Percentiles rank a stretch among this genome's conserved stretches.
Conservation (phyloP, 192 early-diverging fungal genomes). For the Backusella psychrophila region DNA sequence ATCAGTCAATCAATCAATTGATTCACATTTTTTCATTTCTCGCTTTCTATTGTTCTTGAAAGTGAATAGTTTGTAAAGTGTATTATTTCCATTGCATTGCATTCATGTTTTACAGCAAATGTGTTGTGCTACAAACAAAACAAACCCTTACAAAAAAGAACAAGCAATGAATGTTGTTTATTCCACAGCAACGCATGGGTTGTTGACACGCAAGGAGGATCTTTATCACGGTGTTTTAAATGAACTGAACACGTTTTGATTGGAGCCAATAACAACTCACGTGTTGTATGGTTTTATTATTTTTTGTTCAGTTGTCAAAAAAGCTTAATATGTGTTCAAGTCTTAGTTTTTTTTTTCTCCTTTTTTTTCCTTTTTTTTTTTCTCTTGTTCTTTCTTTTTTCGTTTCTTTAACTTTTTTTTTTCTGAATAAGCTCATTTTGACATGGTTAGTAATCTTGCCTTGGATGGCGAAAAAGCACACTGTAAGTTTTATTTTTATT, state of each 20-base stretch:
- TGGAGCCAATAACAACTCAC: background rate
- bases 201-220: no score
- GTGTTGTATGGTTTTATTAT: background rate
- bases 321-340: background rate
- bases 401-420: background rate
- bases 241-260: background rate
- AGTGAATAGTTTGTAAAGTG: no score
- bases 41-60: no score
- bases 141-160: background rate
- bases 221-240: background rate
- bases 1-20: no score
- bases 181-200: background rate
- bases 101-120: background rate
- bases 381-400: background rate
- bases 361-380: background rate
- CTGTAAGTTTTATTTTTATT: background rate
- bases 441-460: background rate
- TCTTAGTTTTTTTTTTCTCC: background rate
- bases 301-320: conserved; percentile 3
- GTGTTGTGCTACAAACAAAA: background rate
- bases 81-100: no score
- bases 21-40: no score
- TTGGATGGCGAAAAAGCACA: conserved; percentile 3
- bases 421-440: background rate
- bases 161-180: background rate